Evolutionary conservation across 805 yeast species (phyloP).

Genomic region (Pichia cephalocereana): DNA sequence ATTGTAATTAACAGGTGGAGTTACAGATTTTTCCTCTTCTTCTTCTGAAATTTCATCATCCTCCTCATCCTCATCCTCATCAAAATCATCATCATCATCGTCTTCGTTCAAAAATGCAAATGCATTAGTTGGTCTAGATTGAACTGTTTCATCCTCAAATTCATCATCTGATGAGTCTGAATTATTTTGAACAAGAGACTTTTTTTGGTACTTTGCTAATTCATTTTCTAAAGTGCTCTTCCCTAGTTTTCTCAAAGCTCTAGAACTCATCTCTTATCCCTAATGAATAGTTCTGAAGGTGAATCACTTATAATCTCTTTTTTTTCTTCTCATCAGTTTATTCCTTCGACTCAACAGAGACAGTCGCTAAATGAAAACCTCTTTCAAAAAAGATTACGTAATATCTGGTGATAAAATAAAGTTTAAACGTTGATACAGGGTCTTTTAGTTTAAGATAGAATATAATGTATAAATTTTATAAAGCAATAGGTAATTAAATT

Average conservation of each 20-base stretch:
- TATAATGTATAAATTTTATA: too few species aligned
- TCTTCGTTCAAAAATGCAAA: constrained; percentile 34
- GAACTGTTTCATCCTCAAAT: constrained; percentile 10
- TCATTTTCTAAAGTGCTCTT: constrained; percentile 21
- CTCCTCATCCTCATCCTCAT: constrained; percentile 10
- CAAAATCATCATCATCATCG: constrained; percentile 24
- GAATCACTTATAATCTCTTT: too few species aligned
- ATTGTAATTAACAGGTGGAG: background rate
- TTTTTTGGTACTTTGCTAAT: constrained; percentile 14
- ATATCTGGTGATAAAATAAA: too few species aligned
- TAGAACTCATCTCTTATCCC: constrained; percentile 32
- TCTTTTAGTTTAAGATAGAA: too few species aligned
- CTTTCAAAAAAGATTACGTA: too few species aligned
- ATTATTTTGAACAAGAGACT: background rate
- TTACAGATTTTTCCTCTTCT: background rate
- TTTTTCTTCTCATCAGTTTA: too few species aligned
- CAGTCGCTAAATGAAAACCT: too few species aligned
- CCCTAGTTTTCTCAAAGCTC: constrained; percentile 38
- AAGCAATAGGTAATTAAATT: too few species aligned
- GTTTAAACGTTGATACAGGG: too few species aligned
- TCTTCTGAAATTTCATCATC: constrained; percentile 1
- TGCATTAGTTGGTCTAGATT: constrained; percentile 22
- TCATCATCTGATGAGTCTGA: constrained; percentile 1
- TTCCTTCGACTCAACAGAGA: too few species aligned
- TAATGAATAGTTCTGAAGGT: too few species aligned